phyloP scores from a whole-genome alignment of 2,329 filamentous ascomycete genomes.

The Helicocarpus griseus region DNA sequence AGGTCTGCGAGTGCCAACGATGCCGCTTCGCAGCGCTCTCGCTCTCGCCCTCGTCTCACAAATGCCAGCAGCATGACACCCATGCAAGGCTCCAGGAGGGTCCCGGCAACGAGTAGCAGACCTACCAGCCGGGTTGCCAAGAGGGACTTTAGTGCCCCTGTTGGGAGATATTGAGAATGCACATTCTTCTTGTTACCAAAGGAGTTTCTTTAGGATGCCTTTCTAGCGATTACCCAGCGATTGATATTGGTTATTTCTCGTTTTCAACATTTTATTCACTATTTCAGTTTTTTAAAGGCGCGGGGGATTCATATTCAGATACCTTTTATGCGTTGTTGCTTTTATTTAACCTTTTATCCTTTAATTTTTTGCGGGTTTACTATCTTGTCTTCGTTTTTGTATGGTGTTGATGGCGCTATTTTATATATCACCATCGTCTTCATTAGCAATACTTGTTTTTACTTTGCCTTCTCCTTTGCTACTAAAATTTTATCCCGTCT shows the following conservation, averaged over 20 bases:
- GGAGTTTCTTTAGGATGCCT: neutral
- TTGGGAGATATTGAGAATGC: constrained; percentile 21
- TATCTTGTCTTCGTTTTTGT: neutral
- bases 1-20: constrained; percentile 32
- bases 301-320: no score
- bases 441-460: no score
- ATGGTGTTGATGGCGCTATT: no score
- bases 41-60: constrained; percentile 9
- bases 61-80: constrained; percentile 8
- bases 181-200: neutral
- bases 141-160: constrained; percentile 30
- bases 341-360: neutral
- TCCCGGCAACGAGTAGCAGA: constrained; percentile 19
- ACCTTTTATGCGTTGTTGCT: no score
- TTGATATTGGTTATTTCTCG: no score
- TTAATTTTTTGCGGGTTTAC: neutral
- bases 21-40: constrained; percentile 20
- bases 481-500: no score
- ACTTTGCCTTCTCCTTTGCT: no score
- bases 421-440: neutral
- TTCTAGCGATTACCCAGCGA: neutral
- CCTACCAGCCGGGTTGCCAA: constrained; percentile 15
- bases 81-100: constrained; percentile 17
- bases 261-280: no score
- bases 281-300: no score